Conservation (phyloP, 2,329 filamentous ascomycete genomes). For the Colletotrichum camelliae region DNA sequence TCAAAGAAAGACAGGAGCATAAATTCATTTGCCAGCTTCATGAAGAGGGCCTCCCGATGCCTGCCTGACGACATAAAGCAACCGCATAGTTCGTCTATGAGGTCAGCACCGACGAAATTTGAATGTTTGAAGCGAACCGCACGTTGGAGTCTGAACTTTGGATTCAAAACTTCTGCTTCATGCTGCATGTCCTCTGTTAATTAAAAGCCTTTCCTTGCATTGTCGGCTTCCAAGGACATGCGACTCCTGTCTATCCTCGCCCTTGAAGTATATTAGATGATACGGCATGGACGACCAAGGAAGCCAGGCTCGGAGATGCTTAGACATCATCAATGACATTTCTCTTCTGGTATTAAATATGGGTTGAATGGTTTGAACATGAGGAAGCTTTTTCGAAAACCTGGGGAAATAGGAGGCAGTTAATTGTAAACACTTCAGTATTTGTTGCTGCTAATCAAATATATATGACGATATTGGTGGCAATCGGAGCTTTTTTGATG, state of each 20-base stretch:
- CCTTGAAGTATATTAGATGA: not conserved
- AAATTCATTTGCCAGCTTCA: not conserved
- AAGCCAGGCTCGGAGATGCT: not conserved
- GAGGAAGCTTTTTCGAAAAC: not conserved
- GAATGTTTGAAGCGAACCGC: too few relatives aligned
- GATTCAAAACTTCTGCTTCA: not conserved
- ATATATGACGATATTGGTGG: not conserved
- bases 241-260: not conserved
- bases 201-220: not conserved
- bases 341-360: not conserved
- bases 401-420: too few relatives aligned
- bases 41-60: not conserved
- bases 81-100: not conserved
- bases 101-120: not conserved
- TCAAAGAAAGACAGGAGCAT: not conserved
- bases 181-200: not conserved
- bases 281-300: too few relatives aligned
- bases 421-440: too few relatives aligned
- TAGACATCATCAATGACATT: not conserved
- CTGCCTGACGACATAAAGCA: too few relatives aligned
- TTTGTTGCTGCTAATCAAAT: not conserved
- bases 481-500: not conserved
- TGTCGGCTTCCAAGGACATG: not conserved
- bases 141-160: accelerated
- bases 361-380: not conserved